Base-by-base conservation (phyloP, 345 rosid species). In the Dipteronia sinensis region DNA sequence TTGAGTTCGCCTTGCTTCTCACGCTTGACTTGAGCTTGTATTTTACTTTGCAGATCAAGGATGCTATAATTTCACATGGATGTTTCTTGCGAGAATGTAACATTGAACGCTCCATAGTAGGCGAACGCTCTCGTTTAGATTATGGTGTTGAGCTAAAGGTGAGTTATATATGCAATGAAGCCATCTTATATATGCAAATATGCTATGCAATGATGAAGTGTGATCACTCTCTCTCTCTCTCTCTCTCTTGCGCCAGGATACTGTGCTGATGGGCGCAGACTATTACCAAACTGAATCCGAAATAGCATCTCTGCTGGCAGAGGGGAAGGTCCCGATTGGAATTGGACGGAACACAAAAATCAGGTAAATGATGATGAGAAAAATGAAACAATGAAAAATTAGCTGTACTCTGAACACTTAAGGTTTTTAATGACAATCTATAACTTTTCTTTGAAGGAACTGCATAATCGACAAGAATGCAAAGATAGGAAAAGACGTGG, bases 401-500 rank as follows among this genome's bases (percentile, higher is more conserved):
- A 16, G 8, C 8, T 73, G 17, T 38, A 27, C 69, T 47, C 17
- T 9, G 19, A 5, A 29, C 16, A 1, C 20, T 74, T 29, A 69
- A 64, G 42, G 56, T 71, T 71, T 79, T 79, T 81, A 38, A 85
- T 34, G 15, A 5, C 40, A 55, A 68, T 19, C 67, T 2, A 47
- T 73, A 11, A 56, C 65, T 73, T 68, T 72, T 67, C 71, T 77
- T 12, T 77, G 42, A 40, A 95, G 99, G 93, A 92, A 91, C 75
- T 93, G 99, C 87, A 92, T 95, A 65, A 89, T 95, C 13, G 99
- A 95, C 89, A 95, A 95, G 94, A 95, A 95, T 25, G 93, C 90
- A 2, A 93, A 88, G 89, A 91, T 95, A 29, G 96, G 99, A 67
- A 88, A 93, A 88, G 85, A 93, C 20, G 99, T 93, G 82, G 71